Percentiles rank a stretch among this genome's conserved stretches.
Evolutionary conservation across 2,329 filamentous ascomycete genomes (phyloP).

Genomic region (Chrysosphaeria jannelii): DNA sequence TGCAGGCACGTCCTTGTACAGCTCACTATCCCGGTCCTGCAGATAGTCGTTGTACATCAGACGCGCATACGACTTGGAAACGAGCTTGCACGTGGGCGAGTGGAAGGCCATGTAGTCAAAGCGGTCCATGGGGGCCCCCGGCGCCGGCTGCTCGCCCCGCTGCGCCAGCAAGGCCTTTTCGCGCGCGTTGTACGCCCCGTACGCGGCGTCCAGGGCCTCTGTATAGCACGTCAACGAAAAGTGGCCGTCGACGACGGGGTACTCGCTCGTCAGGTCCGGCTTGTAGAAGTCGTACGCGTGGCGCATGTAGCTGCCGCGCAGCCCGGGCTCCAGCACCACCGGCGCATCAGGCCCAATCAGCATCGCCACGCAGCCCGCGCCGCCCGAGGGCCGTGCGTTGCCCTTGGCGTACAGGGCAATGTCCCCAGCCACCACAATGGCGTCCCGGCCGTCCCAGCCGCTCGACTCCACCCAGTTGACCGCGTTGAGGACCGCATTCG

Average conservation of each 20-base stretch:
- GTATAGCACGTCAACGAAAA: conserved; percentile 61
- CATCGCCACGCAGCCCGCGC: conserved; percentile 52
- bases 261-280: conserved; percentile 65
- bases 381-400: conserved; percentile 50
- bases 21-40: conserved; percentile 30
- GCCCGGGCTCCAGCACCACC: conserved; percentile 45
- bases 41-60: conserved; percentile 71
- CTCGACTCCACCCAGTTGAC: conserved; percentile 72
- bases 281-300: conserved; percentile 82
- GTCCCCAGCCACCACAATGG: conserved; percentile 51
- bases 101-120: conserved; percentile 71
- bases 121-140: conserved; percentile 39
- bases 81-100: conserved; percentile 63
- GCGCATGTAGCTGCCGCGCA: conserved; percentile 53
- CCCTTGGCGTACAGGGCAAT: conserved; percentile 71
- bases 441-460: conserved; percentile 59
- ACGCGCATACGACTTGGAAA: conserved; percentile 59
- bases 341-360: conserved; percentile 53
- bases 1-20: conserved; percentile 44
- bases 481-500: conserved; percentile 58
- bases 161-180: conserved; percentile 21
- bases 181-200: conserved; percentile 50
- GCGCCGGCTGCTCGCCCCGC: conserved; percentile 12
- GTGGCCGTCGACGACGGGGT: conserved; percentile 61
- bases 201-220: conserved; percentile 51